Percentiles rank a stretch among this genome's conserved stretches.
phyloP scores from a whole-genome alignment of 345 rosid species.

The Brassica juncea region DNA sequence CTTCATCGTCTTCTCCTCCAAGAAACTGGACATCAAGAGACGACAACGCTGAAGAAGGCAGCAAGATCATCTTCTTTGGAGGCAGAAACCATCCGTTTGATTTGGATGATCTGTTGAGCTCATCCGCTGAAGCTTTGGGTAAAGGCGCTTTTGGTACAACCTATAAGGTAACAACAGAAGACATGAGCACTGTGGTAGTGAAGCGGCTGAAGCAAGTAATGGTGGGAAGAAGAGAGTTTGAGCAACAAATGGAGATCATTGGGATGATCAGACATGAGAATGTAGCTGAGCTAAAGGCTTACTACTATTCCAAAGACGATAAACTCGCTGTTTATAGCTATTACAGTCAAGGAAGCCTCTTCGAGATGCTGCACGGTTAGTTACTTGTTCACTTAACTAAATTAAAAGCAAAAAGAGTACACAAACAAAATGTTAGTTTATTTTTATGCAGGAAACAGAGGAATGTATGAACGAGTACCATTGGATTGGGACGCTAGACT shows the following conservation, averaged over 20 bases:
- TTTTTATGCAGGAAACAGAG: constrained; percentile 40
- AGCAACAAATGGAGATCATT: constrained; percentile 87
- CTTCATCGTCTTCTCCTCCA: constrained; percentile 44
- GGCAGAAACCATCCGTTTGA: constrained; percentile 75
- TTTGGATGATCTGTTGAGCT: constrained; percentile 89
- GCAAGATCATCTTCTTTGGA: constrained; percentile 73
- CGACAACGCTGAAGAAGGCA: constrained; percentile 57
- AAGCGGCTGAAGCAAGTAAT: constrained; percentile 84
- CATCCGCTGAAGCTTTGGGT: constrained; percentile 89
- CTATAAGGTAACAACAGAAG: constrained; percentile 60
- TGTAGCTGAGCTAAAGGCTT: constrained; percentile 83
- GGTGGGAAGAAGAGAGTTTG: constrained; percentile 81
- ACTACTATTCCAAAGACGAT: constrained; percentile 87
- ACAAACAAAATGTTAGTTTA: neutral
- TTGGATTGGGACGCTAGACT: constrained; percentile 73
- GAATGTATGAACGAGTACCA: constrained; percentile 47
- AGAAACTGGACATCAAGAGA: constrained; percentile 73
- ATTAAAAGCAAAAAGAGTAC: neutral
- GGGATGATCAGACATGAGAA: constrained; percentile 76
- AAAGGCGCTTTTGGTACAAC: constrained; percentile 81
- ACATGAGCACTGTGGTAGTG: constrained; percentile 67
- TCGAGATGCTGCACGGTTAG: constrained; percentile 75
- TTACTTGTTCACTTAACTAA: neutral
- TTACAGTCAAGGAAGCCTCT: constrained; percentile 66
- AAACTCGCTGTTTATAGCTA: constrained; percentile 82